Percentiles rank a stretch among this genome's conserved stretches.
These are phyloP conservation scores for Kappamyces sp. DNA, from an alignment of 192 early-diverging fungal genomes.

Conservation along the genomic window DNA sequence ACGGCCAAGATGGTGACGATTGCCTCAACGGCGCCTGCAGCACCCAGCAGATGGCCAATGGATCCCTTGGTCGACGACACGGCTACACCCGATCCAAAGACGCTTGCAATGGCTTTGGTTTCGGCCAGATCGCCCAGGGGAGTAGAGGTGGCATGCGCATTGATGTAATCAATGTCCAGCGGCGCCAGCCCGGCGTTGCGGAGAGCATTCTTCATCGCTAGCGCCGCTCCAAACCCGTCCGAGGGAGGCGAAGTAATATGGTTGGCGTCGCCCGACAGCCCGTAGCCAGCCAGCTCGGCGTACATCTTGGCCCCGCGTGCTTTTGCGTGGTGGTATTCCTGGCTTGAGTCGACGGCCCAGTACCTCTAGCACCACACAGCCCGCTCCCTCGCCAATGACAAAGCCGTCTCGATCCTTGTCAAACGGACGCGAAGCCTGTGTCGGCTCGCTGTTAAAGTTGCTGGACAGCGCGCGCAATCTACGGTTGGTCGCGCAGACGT, in stretches of 20 bases:
- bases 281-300: constrained; percentile 83
- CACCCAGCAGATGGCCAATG: constrained; percentile 90
- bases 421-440: constrained; percentile 84
- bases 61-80: constrained; percentile 90
- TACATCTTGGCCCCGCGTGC: constrained; percentile 83
- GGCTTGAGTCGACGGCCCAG: background rate
- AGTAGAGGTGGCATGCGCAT: constrained; percentile 93
- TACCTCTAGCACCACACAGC: constrained; percentile 75
- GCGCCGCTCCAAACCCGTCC: constrained; percentile 77
- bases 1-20: constrained; percentile 80
- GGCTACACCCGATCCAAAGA: constrained; percentile 57
- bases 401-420: constrained; percentile 81
- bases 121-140: constrained; percentile 78
- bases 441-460: constrained; percentile 71
- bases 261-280: constrained; percentile 81
- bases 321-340: constrained; percentile 78
- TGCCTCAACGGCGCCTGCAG: constrained; percentile 89
- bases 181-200: constrained; percentile 50
- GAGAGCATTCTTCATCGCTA: constrained; percentile 80
- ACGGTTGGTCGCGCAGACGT: constrained; percentile 16
- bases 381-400: constrained; percentile 91
- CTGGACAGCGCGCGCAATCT: constrained; percentile 78
- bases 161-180: constrained; percentile 75
- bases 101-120: constrained; percentile 71
- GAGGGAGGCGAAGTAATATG: constrained; percentile 91